Base-by-base conservation (phyloP, 257 asterid genomes). In the Solanum pinnatisectum region DNA sequence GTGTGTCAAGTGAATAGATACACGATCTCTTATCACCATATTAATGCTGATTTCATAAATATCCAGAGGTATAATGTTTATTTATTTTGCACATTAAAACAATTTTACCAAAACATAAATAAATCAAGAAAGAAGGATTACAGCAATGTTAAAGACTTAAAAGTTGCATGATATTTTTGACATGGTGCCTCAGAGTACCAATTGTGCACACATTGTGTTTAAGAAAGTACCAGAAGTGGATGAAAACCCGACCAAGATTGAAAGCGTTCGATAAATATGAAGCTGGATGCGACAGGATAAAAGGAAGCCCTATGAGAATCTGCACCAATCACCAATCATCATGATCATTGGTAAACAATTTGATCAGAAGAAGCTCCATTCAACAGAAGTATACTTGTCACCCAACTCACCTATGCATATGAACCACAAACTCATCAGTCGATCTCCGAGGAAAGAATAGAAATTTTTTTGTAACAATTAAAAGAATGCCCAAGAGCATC, bases 191-290 rank as follows among this genome's bases (percentile, higher is more conserved):
- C 70, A 30, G 85, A 27, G 85, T 49, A 81, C 11, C 30, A 49
- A 30, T 25, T 79, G 9, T 81, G 44, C 68, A 46, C 18, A 49
- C 11, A 30, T 16, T 42, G 49, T 89, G 88, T 88, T 72, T 39
- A 88, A 36, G 85, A n/a, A 88, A 81, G 90, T 95, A 96, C 98
- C 99, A 96, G 91, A 94, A 96, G 90, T 95, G 99, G 88, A 96
- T 91, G 94, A 96, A 96, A 90, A 96, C 93, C 9, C 98, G 98
- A 27, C 99, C 98, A n/a, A 96, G 98, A 88, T 97, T 92, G 89
- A 95, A 97, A 79, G 99, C 98, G 88, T 92, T 92, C 86, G 98
- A 96, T 90, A 97, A 77, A 88, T 97, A 97, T 73, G 90, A 95
- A 89, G 90, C 83, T 84, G 98, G 98, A 92, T 96, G 88, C 23